Evolutionary conservation across 805 yeast species (phyloP).

Genomic region (Pichia pseudocactophila): DNA sequence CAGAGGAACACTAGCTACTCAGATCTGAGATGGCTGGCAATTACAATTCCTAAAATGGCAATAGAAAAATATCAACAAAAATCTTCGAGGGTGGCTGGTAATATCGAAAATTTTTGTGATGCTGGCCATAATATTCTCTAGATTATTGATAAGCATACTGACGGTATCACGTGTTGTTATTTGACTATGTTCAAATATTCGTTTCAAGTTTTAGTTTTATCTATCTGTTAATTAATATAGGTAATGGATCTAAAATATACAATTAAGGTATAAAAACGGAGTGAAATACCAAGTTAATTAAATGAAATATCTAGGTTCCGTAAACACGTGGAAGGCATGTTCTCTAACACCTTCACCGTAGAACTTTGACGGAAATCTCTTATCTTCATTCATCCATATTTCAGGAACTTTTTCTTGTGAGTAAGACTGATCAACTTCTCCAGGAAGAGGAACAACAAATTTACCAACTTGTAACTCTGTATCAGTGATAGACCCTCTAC

Average conservation of each 20-base stretch:
- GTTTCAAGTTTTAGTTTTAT: too few relatives aligned
- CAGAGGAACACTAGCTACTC: too few relatives aligned
- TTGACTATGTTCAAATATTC: too few relatives aligned
- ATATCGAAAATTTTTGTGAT: too few relatives aligned
- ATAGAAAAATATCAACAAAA: background rate
- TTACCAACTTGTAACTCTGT: slow-evolving; percentile 95
- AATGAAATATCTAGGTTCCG: slow-evolving; percentile 77
- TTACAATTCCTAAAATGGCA: background rate
- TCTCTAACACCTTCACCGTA: slow-evolving; percentile 90
- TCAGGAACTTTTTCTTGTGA: slow-evolving; percentile 41
- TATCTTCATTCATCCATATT: slow-evolving; percentile 24
- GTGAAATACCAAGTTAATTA: slow-evolving; percentile 11
- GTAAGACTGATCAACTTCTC: slow-evolving; percentile 18
- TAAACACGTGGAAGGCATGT: slow-evolving; percentile 89
- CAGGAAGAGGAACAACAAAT: slow-evolving; percentile 47
- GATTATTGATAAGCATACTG: too few relatives aligned
- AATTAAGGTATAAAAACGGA: too few relatives aligned
- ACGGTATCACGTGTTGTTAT: too few relatives aligned
- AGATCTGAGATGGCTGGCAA: slow-evolving; percentile 1
- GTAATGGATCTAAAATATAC: too few relatives aligned
- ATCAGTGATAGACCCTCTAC: slow-evolving; percentile 90
- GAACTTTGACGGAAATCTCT: slow-evolving; percentile 71
- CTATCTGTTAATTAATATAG: too few relatives aligned
- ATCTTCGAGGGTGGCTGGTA: slow-evolving; percentile 11
- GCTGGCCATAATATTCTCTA: too few relatives aligned